Evolutionary conservation across 129 eudicot species (phyloP).

Genomic region (Lactuca sativa): DNA sequence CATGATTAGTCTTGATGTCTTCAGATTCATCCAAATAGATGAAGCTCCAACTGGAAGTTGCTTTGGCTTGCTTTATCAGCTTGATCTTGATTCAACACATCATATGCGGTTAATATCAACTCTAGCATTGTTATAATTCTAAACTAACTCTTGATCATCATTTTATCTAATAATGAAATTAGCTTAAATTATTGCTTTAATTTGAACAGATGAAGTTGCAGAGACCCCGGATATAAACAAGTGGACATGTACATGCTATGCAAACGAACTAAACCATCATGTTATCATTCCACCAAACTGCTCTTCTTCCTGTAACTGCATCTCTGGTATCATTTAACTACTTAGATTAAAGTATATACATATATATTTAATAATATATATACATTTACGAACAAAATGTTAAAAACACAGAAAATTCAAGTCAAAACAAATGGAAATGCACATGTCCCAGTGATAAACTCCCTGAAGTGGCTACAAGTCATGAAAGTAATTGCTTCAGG

Average conservation of each 20-base stretch:
- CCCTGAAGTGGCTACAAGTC: conserved; percentile 51
- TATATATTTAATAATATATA: not conserved
- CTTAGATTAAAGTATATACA: not conserved
- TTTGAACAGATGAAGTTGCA: conserved; percentile 47
- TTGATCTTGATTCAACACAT: conserved; percentile 44
- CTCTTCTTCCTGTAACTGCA: conserved; percentile 78
- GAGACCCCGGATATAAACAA: conserved; percentile 42
- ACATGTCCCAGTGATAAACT: conserved; percentile 52
- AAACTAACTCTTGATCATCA: not conserved
- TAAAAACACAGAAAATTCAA: conserved; percentile 27
- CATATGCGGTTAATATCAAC: conserved; percentile 47
- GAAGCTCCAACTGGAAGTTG: conserved; percentile 47
- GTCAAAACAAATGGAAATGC: conserved; percentile 62
- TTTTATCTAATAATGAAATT: conserved; percentile 1
- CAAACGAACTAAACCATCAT: conserved; percentile 39
- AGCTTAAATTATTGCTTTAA: conserved; percentile 12
- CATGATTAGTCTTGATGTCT: conserved; percentile 11
- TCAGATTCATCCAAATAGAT: conserved; percentile 38
- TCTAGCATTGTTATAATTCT: conserved; percentile 8
- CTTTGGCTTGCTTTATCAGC: conserved; percentile 46
- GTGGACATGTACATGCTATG: conserved; percentile 78
- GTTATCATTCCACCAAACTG: conserved; percentile 45
- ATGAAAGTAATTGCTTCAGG: conserved; percentile 53
- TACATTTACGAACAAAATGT: not conserved
- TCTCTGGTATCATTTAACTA: conserved; percentile 47